Evolutionary conservation across 352 stramenopile species (phyloP), one percentile per base, ranked within the genome.

Genomic region (Phytophthora megakarya): DNA sequence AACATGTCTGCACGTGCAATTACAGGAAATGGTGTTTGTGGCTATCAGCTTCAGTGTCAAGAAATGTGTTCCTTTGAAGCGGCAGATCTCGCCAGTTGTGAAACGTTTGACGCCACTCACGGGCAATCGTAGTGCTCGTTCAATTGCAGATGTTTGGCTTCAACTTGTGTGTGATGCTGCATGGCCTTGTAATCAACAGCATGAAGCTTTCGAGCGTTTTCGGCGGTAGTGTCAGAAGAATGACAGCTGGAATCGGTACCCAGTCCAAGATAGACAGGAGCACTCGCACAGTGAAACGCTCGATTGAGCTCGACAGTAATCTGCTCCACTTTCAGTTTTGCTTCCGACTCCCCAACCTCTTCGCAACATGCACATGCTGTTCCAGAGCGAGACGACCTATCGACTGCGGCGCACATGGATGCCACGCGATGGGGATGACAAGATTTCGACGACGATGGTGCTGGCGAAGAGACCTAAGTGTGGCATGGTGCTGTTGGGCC

Each of bases 361-460:
- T 19, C n/a, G 5, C 35, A 57, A 11, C 33, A 72, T 72, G 65
- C 65, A 72, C 51, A 68, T 72, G 65, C 32, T 72, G 32, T 72
- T 72, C 51, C 65, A 72, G 51, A 72, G 58, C 40, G 39, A 64
- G 33, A 21, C 30, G 33, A 32, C 57, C 16, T 72, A 64, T 22
- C 49, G 64, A 3, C 56, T 25, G 12, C 57, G 64, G 7, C 57
- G 64, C 15, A 44, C 49, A 2, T 67, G 64, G 64, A 48, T 67
- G 50, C 64, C 49, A 6, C 57, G 49, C 21, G 39, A 55, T 5
- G 64, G 50, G 7, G 50, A 55, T 15, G 43, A 56, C 30, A 35
- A 7, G 3, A 5, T 21, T 5, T 12, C 32, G 3, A 33, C 25
- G 3, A 25, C 40, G 2, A 45, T 33, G 2, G 28, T 23, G 15